Conservation (phyloP, 1,284 basidiomycete species). For the Rhodofomes roseus region DNA sequence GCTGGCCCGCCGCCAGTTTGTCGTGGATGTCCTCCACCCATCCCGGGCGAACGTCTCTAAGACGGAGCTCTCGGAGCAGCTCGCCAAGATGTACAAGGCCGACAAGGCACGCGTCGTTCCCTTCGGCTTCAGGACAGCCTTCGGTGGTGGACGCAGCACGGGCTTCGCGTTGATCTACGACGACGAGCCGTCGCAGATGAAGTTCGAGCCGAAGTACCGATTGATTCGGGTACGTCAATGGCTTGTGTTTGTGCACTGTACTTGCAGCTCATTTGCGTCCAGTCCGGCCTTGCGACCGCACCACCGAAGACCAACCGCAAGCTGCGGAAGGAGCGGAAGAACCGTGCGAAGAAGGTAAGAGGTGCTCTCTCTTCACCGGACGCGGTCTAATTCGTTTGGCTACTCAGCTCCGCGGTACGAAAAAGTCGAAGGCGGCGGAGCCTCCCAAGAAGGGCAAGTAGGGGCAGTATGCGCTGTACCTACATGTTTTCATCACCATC, state of each 20-base stretch:
- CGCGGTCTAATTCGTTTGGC: neutral
- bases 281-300: conserved; percentile 86
- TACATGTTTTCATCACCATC: conserved; percentile 24
- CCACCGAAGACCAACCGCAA: conserved; percentile 93
- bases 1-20: conserved; percentile 88
- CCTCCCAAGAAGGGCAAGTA: conserved; percentile 86
- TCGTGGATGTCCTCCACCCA: conserved; percentile 96
- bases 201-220: conserved; percentile 97
- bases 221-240: conserved; percentile 80
- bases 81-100: conserved; percentile 77
- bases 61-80: conserved; percentile 90
- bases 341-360: conserved; percentile 95
- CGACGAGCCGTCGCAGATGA: conserved; percentile 90
- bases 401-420: conserved; percentile 80
- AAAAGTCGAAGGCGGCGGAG: conserved; percentile 91
- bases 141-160: conserved; percentile 98
- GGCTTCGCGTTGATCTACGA: conserved; percentile 99
- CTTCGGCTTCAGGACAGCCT: conserved; percentile 87
- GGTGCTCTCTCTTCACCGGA: neutral
- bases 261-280: conserved; percentile 6
- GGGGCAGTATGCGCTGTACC: conserved; percentile 29
- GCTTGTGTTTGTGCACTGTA: neutral
- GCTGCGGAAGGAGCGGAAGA: conserved; percentile 99
- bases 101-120: conserved; percentile 77
- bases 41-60: conserved; percentile 94